phyloP scores from a whole-genome alignment of 164 flowering plant species.

The Liquidambar formosana region DNA sequence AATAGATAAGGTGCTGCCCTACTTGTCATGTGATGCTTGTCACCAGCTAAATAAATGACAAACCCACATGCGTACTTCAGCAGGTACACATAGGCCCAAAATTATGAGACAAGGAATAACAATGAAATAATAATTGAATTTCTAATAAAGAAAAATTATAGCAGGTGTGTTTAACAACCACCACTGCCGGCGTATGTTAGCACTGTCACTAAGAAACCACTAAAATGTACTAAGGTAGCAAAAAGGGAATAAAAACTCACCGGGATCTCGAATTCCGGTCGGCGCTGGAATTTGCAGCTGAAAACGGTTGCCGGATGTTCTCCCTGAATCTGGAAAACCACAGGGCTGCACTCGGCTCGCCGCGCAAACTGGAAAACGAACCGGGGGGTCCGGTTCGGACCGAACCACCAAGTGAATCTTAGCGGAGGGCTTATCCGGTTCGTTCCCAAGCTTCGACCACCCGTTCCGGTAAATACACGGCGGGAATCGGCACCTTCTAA shows the following conservation, averaged over 20 bases:
- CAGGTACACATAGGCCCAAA: background rate
- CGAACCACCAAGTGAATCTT: constrained; percentile 66
- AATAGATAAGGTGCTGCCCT: background rate
- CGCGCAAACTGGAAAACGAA: constrained; percentile 94
- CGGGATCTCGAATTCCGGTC: constrained; percentile 75
- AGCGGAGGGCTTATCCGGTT: constrained; percentile 43
- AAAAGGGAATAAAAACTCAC: constrained; percentile 33
- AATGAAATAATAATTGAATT: too few species aligned
- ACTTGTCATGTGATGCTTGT: constrained; percentile 8
- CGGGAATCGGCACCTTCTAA: constrained; percentile 35
- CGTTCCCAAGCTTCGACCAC: constrained; percentile 68
- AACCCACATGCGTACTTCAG: constrained; percentile 10
- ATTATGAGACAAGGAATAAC: background rate
- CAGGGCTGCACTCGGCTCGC: constrained; percentile 98
- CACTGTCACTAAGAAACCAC: background rate
- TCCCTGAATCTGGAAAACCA: constrained; percentile 91
- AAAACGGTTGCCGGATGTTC: constrained; percentile 84
- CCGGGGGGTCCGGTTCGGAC: constrained; percentile 88
- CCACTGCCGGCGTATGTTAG: constrained; percentile 14
- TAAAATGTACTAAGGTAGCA: constrained; percentile 14
- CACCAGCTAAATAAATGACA: constrained; percentile 2
- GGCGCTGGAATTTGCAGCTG: constrained; percentile 88
- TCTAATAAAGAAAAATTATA: too few species aligned
- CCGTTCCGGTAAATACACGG: constrained; percentile 62
- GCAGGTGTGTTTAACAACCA: too few species aligned